These are phyloP conservation scores for Aspergillus piperis DNA, from an alignment of 2,329 filamentous ascomycete species.

Conservation along the genomic window DNA sequence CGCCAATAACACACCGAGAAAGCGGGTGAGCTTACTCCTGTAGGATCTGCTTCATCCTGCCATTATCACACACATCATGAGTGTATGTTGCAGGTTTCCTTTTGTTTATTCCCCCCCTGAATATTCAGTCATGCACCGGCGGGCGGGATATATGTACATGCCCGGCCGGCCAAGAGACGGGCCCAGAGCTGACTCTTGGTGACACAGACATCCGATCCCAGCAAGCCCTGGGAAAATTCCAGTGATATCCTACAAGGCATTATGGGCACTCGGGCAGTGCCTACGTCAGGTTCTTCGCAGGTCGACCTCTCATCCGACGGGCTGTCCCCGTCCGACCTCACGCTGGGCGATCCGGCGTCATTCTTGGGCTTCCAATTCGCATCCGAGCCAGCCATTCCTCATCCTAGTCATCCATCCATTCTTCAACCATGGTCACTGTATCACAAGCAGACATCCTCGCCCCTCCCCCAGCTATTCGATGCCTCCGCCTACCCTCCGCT, in stretches of 20 bases:
- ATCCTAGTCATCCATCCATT: conserved; percentile 23
- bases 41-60: background rate
- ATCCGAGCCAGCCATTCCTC: conserved; percentile 23
- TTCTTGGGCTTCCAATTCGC: conserved; percentile 31
- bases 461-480: conserved; percentile 23
- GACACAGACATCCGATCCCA: conserved; percentile 16
- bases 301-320: conserved; percentile 15
- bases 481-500: conserved; percentile 24
- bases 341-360: conserved; percentile 26
- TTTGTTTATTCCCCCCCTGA: background rate
- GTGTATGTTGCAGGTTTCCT: conserved; percentile 16
- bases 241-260: conserved; percentile 37
- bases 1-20: background rate
- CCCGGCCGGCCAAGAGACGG: background rate
- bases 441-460: conserved; percentile 20
- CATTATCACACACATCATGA: conserved; percentile 12
- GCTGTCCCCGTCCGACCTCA: conserved; percentile 16
- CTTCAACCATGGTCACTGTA: conserved; percentile 23
- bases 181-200: background rate
- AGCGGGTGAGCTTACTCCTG: background rate
- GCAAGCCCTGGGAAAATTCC: conserved; percentile 26
- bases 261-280: conserved; percentile 22
- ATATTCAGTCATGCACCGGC: background rate
- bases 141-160: background rate
- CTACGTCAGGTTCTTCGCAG: conserved; percentile 17